These are phyloP conservation scores for Lanmaoa rubissima DNA, from an alignment of 768 basidiomycete genomes.

Conservation along the genomic window DNA sequence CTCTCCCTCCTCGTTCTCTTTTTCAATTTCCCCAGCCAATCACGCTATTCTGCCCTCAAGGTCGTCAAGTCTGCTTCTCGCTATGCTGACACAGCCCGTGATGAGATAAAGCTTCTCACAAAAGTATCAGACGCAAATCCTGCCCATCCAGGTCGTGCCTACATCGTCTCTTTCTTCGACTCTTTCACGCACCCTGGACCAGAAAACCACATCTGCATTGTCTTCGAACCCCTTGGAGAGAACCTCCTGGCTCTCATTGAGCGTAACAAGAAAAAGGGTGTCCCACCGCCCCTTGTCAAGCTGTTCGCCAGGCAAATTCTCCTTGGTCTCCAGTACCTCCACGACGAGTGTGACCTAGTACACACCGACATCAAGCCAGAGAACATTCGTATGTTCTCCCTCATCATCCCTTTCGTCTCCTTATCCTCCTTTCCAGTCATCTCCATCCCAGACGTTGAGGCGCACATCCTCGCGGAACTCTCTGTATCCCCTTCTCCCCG, in stretches of 20 bases:
- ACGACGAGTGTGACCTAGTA: constrained; percentile 88
- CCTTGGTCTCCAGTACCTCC: constrained; percentile 87
- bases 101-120: constrained; percentile 91
- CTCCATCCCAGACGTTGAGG: constrained; percentile 77
- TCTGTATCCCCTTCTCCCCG: constrained; percentile 67
- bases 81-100: constrained; percentile 94
- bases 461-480: constrained; percentile 68
- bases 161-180: constrained; percentile 89
- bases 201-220: constrained; percentile 86
- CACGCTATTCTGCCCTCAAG: constrained; percentile 86
- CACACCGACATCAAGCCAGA: constrained; percentile 96
- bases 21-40: constrained; percentile 44
- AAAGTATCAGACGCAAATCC: constrained; percentile 70
- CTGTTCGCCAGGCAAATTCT: constrained; percentile 84
- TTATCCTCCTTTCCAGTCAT: constrained; percentile 51
- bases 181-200: constrained; percentile 78
- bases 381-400: constrained; percentile 76
- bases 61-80: constrained; percentile 93
- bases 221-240: constrained; percentile 85
- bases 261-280: constrained; percentile 79
- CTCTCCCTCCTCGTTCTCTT: constrained; percentile 4
- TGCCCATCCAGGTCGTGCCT: constrained; percentile 72
- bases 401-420: constrained; percentile 19
- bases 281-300: constrained; percentile 80
- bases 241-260: constrained; percentile 73